A percentile compares a stretch with the other conserved stretches of the same genome.
Conservation (phyloP, 305 asterid genomes). For the Fraxinus paxiana region DNA sequence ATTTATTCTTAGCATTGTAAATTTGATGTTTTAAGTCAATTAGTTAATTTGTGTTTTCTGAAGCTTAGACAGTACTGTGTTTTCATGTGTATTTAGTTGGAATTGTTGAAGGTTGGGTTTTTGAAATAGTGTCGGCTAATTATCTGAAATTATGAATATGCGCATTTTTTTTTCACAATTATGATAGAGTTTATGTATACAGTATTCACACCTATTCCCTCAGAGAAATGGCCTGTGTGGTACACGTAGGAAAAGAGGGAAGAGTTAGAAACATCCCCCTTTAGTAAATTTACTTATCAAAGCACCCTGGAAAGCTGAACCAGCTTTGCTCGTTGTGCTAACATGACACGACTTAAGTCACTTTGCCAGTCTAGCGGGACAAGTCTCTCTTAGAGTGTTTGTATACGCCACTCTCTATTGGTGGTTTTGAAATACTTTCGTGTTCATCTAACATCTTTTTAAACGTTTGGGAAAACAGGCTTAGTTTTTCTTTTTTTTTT, state of each 20-base stretch:
- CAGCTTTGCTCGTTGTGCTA: neutral
- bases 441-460: neutral
- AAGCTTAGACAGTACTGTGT: neutral
- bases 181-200: neutral
- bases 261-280: neutral
- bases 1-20: neutral
- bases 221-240: neutral
- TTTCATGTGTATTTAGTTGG: neutral
- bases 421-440: neutral
- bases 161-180: neutral
- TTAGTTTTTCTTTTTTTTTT: too few species aligned
- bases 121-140: neutral
- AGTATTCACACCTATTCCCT: neutral
- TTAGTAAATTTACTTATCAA: neutral
- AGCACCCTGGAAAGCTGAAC: neutral
- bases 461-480: neutral
- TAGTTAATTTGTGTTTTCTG: neutral
- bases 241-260: neutral
- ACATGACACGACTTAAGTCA: neutral
- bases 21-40: neutral
- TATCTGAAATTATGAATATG: neutral
- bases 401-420: neutral
- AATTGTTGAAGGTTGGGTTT: neutral
- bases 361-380: neutral
- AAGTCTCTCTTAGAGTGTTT: neutral